Evolutionary conservation across 441 rosid species (phyloP), one percentile per base, ranked within the genome.

Genomic region (Gossypium davidsonii): DNA sequence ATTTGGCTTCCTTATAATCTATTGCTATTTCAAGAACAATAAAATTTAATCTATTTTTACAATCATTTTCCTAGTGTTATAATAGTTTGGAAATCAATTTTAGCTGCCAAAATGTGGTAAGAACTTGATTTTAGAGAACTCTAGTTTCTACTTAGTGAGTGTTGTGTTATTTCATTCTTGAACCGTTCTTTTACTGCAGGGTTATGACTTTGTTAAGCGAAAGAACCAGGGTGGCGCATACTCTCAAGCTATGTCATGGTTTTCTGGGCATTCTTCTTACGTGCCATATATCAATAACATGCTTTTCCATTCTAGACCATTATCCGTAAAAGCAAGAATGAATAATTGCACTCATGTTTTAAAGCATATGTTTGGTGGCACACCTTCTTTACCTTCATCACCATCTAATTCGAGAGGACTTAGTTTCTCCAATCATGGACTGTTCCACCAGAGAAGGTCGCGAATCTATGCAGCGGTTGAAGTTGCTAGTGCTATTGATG

Each of bases 401-500:
- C 18, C 69, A 34, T 66, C 67, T 78, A 76, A 78, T 74, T 49
- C 71, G 77, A 79, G 83, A 75, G 80, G 84, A 70, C 65, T 78
- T 10, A 20, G 2, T 82, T 78, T 77, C 72, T 61, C 82, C 67
- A 77, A 74, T 68, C 74, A 76, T 58, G 80, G 83, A 83, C 78
- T 53, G 23, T 72, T 25, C 1, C 84, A 7, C 1, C 14, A 67
- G 69, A 76, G 83, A 81, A 84, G 84, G 81, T 85, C 71, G 34
- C 83, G 57, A 74, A 71, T 77, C 53, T 70, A 68, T 78, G 91
- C 92, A 21, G 70, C 88, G 21, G 75, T 82, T 72, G 98, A 92
- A 52, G 94, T 94, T 63, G 92, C 94, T 44, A 59, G 76, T 80
- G 99, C 97, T 28, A 79, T 90, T 79, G 99, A 94, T 71, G 98